Percentiles rank a stretch among this genome's conserved stretches.
Conservation (phyloP, 768 basidiomycete species). For the Rhizopogon vulgaris region DNA sequence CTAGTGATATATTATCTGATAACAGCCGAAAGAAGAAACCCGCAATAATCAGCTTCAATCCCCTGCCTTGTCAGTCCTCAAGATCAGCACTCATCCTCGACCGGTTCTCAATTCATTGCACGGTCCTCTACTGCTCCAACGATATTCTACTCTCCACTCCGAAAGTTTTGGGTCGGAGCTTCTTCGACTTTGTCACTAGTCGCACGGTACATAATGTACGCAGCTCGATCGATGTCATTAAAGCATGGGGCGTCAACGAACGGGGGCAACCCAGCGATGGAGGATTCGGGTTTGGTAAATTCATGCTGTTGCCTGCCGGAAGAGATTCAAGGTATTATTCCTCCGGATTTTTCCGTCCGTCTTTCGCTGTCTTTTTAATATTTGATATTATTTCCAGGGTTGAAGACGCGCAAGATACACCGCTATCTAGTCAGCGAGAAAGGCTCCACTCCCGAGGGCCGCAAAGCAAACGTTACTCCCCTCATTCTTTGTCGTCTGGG, state of each 20-base stretch:
- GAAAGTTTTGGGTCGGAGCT: constrained; percentile 55
- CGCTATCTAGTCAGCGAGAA: constrained; percentile 26
- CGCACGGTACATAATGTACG: constrained; percentile 63
- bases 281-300: constrained; percentile 78
- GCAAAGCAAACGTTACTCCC: constrained; percentile 4
- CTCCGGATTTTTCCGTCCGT: neutral
- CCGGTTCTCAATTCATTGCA: constrained; percentile 63
- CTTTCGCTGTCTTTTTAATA: neutral
- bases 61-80: constrained; percentile 62
- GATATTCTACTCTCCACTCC: constrained; percentile 57
- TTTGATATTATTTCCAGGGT: constrained; percentile 10
- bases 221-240: constrained; percentile 71
- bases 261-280: constrained; percentile 78
- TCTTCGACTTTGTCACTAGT: constrained; percentile 69
- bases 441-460: constrained; percentile 11
- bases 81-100: constrained; percentile 80
- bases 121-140: constrained; percentile 69
- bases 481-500: constrained; percentile 3
- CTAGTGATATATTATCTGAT: constrained; percentile 2
- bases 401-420: constrained; percentile 20
- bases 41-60: constrained; percentile 45
- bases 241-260: constrained; percentile 82
- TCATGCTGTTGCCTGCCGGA: constrained; percentile 48
- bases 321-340: constrained; percentile 47
- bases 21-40: neutral